Evolutionary conservation across 73 alveolate species (phyloP).

Genomic region (Paramecium caudatum): DNA sequence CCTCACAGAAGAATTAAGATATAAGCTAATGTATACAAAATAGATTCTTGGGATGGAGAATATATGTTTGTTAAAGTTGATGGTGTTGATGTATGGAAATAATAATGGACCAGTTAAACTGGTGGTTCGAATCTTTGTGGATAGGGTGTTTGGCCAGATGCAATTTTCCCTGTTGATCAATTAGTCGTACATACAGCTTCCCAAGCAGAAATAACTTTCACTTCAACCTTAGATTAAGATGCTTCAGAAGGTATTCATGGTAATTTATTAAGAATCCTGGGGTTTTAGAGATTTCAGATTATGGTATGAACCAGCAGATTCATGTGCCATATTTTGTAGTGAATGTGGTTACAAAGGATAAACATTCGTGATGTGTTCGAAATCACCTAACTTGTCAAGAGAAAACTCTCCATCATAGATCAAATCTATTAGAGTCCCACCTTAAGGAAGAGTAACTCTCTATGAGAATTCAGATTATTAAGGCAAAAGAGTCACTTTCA

Average conservation of each 20-base stretch:
- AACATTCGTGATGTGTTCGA: background rate
- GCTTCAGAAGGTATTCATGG: background rate
- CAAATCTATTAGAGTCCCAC: conserved; percentile 49
- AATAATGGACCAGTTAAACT: background rate
- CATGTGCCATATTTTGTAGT: background rate
- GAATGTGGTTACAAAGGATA: background rate
- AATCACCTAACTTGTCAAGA: conserved; percentile 45
- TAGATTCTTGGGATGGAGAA: conserved; percentile 63
- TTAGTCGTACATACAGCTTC: background rate
- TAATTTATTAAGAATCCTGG: conserved; percentile 27
- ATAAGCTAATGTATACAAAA: background rate
- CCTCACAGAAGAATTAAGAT: conserved; percentile 17
- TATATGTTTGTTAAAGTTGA: conserved; percentile 2
- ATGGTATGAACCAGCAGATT: background rate
- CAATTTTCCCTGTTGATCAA: background rate
- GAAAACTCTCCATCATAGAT: conserved; percentile 45
- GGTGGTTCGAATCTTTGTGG: conserved; percentile 9
- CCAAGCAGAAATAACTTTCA: background rate
- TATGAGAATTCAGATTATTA: conserved; percentile 45
- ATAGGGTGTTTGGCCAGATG: background rate
- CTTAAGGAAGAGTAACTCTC: conserved; percentile 56
- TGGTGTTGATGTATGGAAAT: conserved; percentile 38
- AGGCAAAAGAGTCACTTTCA: conserved; percentile 37
- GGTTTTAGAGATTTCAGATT: conserved; percentile 46
- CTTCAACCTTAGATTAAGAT: background rate